Conservation (phyloP, 176 grass and related monocot species). For the Tuctoria greenei region DNA sequence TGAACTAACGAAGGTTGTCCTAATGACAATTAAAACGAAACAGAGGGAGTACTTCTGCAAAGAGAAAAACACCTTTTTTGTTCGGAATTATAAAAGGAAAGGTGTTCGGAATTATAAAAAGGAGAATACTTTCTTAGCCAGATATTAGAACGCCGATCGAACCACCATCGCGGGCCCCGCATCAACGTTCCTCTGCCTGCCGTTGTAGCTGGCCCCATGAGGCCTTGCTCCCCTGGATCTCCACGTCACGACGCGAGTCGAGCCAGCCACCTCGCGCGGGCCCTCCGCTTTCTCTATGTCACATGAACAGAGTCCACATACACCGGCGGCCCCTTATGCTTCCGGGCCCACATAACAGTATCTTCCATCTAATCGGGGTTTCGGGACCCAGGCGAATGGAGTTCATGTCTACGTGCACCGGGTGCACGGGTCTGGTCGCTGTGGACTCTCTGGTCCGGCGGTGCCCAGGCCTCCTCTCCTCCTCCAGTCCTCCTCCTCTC, state of each 20-base stretch:
- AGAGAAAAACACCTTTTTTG: no score
- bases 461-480: background rate
- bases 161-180: background rate
- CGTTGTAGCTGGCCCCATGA: slow-evolving; percentile 13
- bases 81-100: no score
- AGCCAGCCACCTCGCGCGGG: background rate
- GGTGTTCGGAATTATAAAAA: no score
- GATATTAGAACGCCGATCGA: background rate
- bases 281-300: background rate
- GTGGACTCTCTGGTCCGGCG: background rate
- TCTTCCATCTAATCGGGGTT: background rate
- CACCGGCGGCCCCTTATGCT: background rate
- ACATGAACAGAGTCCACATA: background rate
- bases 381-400: background rate
- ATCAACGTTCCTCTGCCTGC: background rate
- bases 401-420: background rate
- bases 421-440: background rate
- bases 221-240: background rate
- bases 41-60: no score
- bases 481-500: background rate
- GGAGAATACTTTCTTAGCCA: background rate
- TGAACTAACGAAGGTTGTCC: no score
- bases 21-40: no score
- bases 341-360: background rate
- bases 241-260: background rate